Conservation (phyloP, 441 rosid species). For the Flueggea neowawraea region DNA sequence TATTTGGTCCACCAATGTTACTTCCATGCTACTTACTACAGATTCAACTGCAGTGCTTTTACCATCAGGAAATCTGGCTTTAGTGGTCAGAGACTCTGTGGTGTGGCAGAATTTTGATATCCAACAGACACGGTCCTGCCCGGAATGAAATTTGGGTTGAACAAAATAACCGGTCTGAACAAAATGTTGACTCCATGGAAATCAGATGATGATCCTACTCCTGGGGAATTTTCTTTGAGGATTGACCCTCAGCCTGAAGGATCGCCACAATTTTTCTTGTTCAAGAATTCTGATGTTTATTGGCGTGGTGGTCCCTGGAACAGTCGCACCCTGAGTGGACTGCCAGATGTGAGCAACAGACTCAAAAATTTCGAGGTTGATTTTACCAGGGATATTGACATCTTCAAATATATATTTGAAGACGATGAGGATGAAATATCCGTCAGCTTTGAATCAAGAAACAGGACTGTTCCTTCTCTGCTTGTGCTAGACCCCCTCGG, state of each 20-base stretch:
- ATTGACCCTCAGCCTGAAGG: constrained; percentile 36
- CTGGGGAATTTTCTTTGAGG: constrained; percentile 28
- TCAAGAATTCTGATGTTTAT: constrained; percentile 20
- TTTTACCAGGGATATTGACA: background rate
- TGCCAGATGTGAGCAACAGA: background rate
- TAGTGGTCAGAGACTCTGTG: constrained; percentile 21
- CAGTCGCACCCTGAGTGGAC: background rate
- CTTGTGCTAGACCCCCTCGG: background rate
- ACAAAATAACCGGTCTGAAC: constrained; percentile 23
- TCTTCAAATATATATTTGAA: background rate
- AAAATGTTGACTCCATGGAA: constrained; percentile 38
- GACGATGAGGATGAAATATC: background rate
- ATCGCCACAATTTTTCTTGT: constrained; percentile 36
- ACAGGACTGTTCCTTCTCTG: background rate
- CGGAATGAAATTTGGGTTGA: constrained; percentile 45
- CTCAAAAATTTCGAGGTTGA: background rate
- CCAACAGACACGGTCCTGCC: constrained; percentile 45
- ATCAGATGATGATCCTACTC: constrained; percentile 38
- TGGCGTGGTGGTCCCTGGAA: constrained; percentile 55
- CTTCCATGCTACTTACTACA: constrained; percentile 12
- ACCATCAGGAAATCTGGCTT: constrained; percentile 55
- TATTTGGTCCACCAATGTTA: constrained; percentile 3
- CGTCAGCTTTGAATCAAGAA: background rate
- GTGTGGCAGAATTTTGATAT: constrained; percentile 63
- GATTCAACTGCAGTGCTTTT: constrained; percentile 33